A percentile compares a stretch with the other conserved stretches of the same genome.
phyloP scores from a whole-genome alignment of 805 yeast species.

The Tetrapisispora nanseiensis region DNA sequence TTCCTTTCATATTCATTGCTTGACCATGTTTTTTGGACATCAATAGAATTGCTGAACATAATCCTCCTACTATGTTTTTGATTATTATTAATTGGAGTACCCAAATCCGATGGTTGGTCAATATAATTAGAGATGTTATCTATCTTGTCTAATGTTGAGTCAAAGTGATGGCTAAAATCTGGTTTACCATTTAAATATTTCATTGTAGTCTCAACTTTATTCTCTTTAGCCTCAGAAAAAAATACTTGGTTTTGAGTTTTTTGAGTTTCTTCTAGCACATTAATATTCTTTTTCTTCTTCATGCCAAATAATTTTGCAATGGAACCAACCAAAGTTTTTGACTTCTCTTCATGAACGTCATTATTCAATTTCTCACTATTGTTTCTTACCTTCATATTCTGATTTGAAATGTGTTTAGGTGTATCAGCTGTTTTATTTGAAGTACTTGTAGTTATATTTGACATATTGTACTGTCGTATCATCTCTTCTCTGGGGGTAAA shows the following conservation, averaged over 20 bases:
- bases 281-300: not conserved
- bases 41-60: conserved; percentile 18
- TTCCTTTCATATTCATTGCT: conserved; percentile 22
- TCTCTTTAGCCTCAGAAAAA: not conserved
- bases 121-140: not conserved
- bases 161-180: no score
- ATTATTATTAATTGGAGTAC: no score
- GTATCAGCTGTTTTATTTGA: no score
- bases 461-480: not conserved
- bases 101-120: no score
- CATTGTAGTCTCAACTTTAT: not conserved
- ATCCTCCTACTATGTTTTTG: no score
- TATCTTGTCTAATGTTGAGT: not conserved
- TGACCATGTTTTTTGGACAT: conserved; percentile 23
- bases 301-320: not conserved
- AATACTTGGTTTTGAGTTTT: not conserved
- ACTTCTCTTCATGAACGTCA: not conserved
- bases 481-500: conserved; percentile 22
- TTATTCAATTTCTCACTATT: not conserved
- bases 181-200: no score
- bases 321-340: not conserved
- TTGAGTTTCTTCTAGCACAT: not conserved
- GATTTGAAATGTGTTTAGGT: not conserved
- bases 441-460: not conserved
- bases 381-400: not conserved